Evolutionary conservation across 2,329 filamentous ascomycete species (phyloP), one percentile per base, ranked within the genome.

Genomic region (Ophiocordyceps camponoti-leonardi): DNA sequence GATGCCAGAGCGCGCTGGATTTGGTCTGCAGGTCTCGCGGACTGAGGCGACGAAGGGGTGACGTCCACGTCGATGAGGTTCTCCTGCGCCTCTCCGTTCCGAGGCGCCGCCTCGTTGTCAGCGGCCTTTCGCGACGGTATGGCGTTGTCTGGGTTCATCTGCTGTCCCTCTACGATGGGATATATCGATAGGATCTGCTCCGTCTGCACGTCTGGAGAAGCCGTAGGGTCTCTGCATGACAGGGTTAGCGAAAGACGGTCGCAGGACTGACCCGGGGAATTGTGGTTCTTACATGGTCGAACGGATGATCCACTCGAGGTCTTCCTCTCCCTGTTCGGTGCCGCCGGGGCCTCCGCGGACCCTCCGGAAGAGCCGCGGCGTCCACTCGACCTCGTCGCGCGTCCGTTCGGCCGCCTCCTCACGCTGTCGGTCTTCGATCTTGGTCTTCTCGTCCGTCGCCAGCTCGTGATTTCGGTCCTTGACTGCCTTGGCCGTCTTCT

Each of bases 401-500:
- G 75, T 75, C 54, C 92, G 75, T 56, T 77, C 77, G 18, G 87
- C 82, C 2, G 92, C 87, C 58, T 95, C 90, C 50, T 88, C 81
- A 56, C 92, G 76, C 63, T 98, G 92, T 57, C 76, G 79, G 55
- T 96, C 90, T 60, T 98, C 92, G 48, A 98, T 86, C 60, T 83
- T 84, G n/a, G 85, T 88, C 68, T 98, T 98, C 58, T 95, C 90
- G 50, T 92, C 84, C 1, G 92, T 98, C 4, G 92, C 92, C 10
- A 82, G 65, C 53, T 86, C 83, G 56, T 98, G 92, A 54, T 98
- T 88, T 48, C 81, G 78, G 43, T 83, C 79, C 57, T 81, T 83
- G 49, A 98, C 81, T 0, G 90, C 92, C 52, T 80, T 72, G 10
- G 81, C 83, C 0, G 88, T 94, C 44, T 78, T 79, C 30, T 78